These are phyloP conservation scores for Clonostachys sp. DNA, from an alignment of 2,329 filamentous ascomycete species.

Conservation along the genomic window DNA sequence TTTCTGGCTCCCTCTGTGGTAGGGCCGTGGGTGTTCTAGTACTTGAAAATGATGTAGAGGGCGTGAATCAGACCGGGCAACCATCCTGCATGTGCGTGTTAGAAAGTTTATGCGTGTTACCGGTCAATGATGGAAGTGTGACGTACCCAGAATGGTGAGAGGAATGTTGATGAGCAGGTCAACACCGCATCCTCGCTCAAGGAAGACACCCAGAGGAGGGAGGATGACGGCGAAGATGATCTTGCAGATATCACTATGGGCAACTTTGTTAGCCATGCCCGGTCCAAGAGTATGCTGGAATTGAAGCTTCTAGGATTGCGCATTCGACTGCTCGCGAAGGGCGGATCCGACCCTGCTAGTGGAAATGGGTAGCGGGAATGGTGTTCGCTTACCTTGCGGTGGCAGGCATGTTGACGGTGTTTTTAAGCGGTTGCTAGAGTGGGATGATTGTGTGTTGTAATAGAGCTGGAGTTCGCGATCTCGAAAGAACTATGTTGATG, in stretches of 20 bases:
- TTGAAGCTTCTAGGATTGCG: not conserved
- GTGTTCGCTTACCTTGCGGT: slow-evolving; percentile 45
- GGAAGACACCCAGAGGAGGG: slow-evolving; percentile 87
- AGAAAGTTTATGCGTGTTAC: not conserved
- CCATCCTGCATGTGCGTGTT: slow-evolving; percentile 29
- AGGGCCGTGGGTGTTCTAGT: slow-evolving; percentile 41
- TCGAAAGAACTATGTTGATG: too few species aligned
- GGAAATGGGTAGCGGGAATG: not conserved
- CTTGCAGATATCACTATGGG: slow-evolving; percentile 52
- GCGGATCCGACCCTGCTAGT: not conserved
- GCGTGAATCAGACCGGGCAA: slow-evolving; percentile 89
- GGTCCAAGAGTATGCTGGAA: too few species aligned
- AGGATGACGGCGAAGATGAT: slow-evolving; percentile 85
- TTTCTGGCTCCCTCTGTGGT: not conserved
- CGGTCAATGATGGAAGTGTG: not conserved
- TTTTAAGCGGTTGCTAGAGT: too few species aligned
- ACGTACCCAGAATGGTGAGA: slow-evolving; percentile 66
- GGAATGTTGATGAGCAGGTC: slow-evolving; percentile 92
- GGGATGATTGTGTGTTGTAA: too few species aligned
- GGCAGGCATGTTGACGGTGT: slow-evolving; percentile 47
- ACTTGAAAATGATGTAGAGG: slow-evolving; percentile 89
- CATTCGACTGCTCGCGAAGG: not conserved
- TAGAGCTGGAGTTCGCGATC: too few species aligned
- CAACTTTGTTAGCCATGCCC: not conserved
- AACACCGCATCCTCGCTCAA: slow-evolving; percentile 83